Base-by-base conservation (phyloP, 2,329 filamentous ascomycete species). In the Aspergillus flavus region DNA sequence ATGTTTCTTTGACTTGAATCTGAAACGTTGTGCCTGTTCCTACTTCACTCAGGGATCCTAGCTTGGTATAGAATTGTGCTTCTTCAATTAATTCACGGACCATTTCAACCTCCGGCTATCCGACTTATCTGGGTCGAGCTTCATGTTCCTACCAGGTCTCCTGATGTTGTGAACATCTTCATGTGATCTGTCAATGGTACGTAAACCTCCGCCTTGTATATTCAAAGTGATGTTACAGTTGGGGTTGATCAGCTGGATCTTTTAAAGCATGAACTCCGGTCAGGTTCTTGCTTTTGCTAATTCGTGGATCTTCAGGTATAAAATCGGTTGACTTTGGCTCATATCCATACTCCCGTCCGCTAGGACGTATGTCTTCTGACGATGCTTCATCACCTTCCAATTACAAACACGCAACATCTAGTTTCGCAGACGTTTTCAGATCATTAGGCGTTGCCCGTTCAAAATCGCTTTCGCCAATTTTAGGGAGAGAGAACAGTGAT, bases 401-500 rank as follows among this genome's bases (percentile, higher is more conserved):
- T 63, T 70, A 73, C 62, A 78, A 78, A 67, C 65, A 73, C 53
- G 72, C 77, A 60, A 72, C 78, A 60, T 76, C 76, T 34, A 78
- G 71, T 63, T 76, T 80, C 65, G 76, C 77, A 61, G 78, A 79
- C 75, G 79, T 80, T 43, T 79, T 80, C 67, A 79, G 79, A 66
- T 78, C 78, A 46, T 59, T 80, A 80, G 75, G 74, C 62, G 72
- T 75, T 58, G 71, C 72, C 56, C 76, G 77, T 62, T 72, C 77
- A 9, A 79, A 78, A 72, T 77, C 76, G 30, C 72, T 75, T 59
- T 78, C 78, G 11, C 74, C 76, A 7, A 67, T 77, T 26, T 76
- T 75, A 34, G 59, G 71, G 45, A 70, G 70, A 46, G 74, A 75
- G 54, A 76, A 63, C 61, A 73, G 69, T 61, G 76, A 79, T 63